Base-by-base conservation (phyloP, 2,329 filamentous ascomycete species). In the Escovopsis sp. region DNA sequence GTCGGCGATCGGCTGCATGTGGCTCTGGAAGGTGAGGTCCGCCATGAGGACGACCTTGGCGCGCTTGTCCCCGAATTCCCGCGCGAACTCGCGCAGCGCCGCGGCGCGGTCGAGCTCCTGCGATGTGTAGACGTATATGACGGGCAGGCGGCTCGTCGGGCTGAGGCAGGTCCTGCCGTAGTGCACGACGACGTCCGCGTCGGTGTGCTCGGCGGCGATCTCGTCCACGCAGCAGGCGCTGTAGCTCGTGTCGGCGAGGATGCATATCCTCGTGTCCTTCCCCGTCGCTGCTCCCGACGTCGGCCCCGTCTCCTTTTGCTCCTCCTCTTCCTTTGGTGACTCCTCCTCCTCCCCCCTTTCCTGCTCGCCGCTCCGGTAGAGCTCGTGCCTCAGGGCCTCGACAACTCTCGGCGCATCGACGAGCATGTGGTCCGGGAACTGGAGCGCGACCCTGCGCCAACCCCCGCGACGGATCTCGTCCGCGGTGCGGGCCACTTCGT, bases 161-260 rank as follows among this genome's bases (percentile, higher is more conserved):
- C 86, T 94, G 17, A 98, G 66, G 51, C 90, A 98, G 0, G 88
- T 80, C 35, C 90, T 70, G 3, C 90, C 90, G 48, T 96, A 98
- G 54, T 98, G 90, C 12, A 98, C 79, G 1, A 96, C 82, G 0
- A 86, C 83, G 41, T 96, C 80, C 6, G 90, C 87, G 48, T 85
- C 71, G 13, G 85, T 80, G 54, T 98, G 90, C 55, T 98, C 87
- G 3, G 90, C 90, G 0, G 90, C 90, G 28, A 96, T 79, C 60
- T 98, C 90, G 50, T 98, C 90, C 14, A 96, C 87, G 50, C 90
- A 98, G 60, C 90, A 98, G 0, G 88, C 79, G 40, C 90, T 92
- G 57, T 96, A 98, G 2, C 88, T 94, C 3, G 90, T 96, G 56
- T 98, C 90, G 23, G 80, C 90, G 14, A 98, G 65, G 40, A 98